Conservation (phyloP, 306 rosid species). For the Cicer judaicum region DNA sequence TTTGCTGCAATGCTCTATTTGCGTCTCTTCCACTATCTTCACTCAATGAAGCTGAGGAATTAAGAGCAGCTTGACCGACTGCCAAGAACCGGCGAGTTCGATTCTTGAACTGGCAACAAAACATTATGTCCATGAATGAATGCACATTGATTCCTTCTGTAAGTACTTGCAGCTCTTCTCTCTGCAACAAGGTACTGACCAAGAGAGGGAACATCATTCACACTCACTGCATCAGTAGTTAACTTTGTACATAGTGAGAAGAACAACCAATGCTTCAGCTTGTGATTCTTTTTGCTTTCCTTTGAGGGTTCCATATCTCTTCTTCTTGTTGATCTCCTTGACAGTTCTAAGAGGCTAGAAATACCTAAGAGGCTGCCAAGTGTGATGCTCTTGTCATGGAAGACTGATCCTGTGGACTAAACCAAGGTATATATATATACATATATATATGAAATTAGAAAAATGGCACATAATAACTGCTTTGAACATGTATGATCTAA, state of each 20-base stretch:
- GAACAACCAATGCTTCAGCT: constrained; percentile 62
- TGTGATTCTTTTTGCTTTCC: constrained; percentile 49
- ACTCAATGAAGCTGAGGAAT: constrained; percentile 33
- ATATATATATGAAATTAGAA: neutral
- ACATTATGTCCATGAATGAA: constrained; percentile 45
- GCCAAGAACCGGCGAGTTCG: constrained; percentile 48
- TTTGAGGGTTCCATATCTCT: constrained; percentile 50
- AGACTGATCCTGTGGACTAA: constrained; percentile 67
- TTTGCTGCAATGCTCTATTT: constrained; percentile 46
- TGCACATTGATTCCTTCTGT: constrained; percentile 46
- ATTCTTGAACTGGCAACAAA: constrained; percentile 43
- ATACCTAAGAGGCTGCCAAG: constrained; percentile 70
- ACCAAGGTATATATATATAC: constrained; percentile 4
- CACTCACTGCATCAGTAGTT: constrained; percentile 57
- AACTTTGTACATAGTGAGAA: constrained; percentile 70
- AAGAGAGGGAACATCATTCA: constrained; percentile 59
- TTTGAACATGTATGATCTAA: neutral
- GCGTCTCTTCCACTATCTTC: constrained; percentile 42
- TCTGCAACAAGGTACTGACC: constrained; percentile 76
- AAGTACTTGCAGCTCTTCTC: constrained; percentile 48
- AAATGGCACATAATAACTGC: neutral
- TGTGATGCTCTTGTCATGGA: constrained; percentile 67
- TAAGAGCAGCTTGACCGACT: constrained; percentile 50
- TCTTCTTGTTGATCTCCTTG: constrained; percentile 65
- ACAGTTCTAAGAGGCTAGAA: constrained; percentile 55